Base-by-base conservation (phyloP, 768 basidiomycete species). In the Chiua virens region DNA sequence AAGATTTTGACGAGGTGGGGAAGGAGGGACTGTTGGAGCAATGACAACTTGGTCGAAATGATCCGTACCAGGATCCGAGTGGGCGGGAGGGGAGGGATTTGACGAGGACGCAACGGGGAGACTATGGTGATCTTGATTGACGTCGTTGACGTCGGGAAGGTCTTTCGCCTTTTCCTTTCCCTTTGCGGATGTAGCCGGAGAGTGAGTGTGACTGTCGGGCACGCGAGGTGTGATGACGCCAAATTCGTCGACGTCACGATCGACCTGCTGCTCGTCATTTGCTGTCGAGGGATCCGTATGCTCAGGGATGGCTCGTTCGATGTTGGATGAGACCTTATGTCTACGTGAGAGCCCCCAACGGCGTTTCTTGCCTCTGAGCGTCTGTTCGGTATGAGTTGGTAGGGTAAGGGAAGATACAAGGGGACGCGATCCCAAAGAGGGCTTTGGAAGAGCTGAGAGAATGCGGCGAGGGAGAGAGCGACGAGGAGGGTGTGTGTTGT, bases 91-190 rank as follows among this genome's bases (percentile, higher is more conserved):
- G 17, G 25, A 32, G 34, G 50, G 23, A 28, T 51, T 44, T 14
- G 65, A 69, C 15, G 60, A 60, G 42, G 67, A 63, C 15, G 64
- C 41, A 34, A 47, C 8, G 35, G 44, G 50, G 10, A 14, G 13
- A 5, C 25, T 9, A 38, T 43, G 36, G 38, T 55, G 30, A 22
- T 41, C 41, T n/a, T 48, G 38, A 18, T 39, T 20, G 34, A 36
- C 47, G 46, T 52, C 53, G 36, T 54, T 51, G 10, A 47, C 14
- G 44, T 49, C 46, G 21, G 36, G 7, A 30, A 46, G 22, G 18
- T 66, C 70, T 18, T 47, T 58, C 53, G 59, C 68, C 57, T 70
- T 73, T 52, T 69, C 71, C 53, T 75, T 73, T 50, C 71, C 73
- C 58, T 75, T 75, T 28, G 55, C 46, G 47, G 55, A 55, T 27